Conservation (phyloP, 2,329 filamentous ascomycete genomes). For the Colletotrichum caudatum region DNA sequence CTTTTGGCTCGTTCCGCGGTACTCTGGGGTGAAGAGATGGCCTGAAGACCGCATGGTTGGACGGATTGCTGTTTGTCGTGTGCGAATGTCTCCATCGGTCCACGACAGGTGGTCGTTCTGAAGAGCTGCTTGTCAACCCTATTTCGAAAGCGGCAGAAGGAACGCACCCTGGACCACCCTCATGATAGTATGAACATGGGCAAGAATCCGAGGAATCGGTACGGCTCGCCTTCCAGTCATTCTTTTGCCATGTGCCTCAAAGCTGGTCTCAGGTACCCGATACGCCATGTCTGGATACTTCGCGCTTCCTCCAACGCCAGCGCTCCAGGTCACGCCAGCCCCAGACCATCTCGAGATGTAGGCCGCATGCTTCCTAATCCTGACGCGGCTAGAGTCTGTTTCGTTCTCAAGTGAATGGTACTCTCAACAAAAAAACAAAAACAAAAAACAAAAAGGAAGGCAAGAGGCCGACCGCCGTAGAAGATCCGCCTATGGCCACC, state of each 20-base stretch:
- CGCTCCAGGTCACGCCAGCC: slow-evolving; percentile 27
- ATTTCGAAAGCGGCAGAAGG: not conserved
- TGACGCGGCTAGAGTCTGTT: slow-evolving; percentile 33
- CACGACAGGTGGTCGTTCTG: not conserved
- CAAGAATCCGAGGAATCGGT: not conserved
- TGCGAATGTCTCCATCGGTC: slow-evolving; percentile 1
- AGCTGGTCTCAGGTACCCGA: slow-evolving; percentile 39
- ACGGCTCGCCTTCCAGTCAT: slow-evolving; percentile 1
- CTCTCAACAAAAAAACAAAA: slow-evolving; percentile 41
- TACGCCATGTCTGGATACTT: slow-evolving; percentile 18
- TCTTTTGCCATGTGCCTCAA: slow-evolving; percentile 27
- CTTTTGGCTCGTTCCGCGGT: slow-evolving; percentile 7
- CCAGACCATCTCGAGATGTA: slow-evolving; percentile 37
- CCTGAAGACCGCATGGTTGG: not conserved
- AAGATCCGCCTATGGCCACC: slow-evolving; percentile 11
- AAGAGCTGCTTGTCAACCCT: not conserved
- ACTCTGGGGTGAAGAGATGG: not conserved
- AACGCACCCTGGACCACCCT: not conserved
- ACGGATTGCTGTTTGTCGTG: not conserved
- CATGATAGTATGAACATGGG: not conserved
- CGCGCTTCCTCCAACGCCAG: slow-evolving; percentile 12
- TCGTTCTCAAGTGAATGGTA: slow-evolving; percentile 32
- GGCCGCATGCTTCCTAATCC: slow-evolving; percentile 31
- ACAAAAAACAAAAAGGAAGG: slow-evolving; percentile 37
- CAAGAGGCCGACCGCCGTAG: slow-evolving; percentile 1